Percentiles rank a stretch among this genome's conserved stretches.
phyloP scores from a whole-genome alignment of 176 grass and related monocot species.

The Oryza coarctata region DNA sequence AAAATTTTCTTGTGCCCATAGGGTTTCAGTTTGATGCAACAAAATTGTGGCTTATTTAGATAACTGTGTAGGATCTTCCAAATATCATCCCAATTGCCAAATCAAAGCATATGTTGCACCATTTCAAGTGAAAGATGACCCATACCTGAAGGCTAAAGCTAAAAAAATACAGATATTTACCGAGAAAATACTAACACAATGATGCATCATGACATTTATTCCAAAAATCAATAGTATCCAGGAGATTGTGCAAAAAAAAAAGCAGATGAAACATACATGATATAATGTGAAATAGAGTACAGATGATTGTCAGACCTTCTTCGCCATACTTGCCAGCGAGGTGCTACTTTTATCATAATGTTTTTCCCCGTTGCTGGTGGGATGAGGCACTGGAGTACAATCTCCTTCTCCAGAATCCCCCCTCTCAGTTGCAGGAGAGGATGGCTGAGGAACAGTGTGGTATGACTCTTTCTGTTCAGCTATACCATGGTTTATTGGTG shows the following conservation, averaged over 20 bases:
- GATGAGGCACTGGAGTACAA: conserved; percentile 41
- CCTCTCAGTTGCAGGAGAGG: conserved; percentile 59
- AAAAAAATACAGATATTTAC: background rate
- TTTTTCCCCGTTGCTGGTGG: conserved; percentile 41
- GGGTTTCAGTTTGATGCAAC: background rate
- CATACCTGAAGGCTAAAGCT: background rate
- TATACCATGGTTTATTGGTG: conserved; percentile 48
- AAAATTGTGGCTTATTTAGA: background rate
- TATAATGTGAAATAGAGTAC: conserved; percentile 7
- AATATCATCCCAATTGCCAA: background rate
- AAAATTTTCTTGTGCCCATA: background rate
- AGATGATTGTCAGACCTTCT: conserved; percentile 36
- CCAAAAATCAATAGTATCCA: background rate
- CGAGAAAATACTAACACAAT: background rate
- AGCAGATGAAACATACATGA: conserved; percentile 18
- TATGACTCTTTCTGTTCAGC: conserved; percentile 45
- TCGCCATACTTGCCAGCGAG: conserved; percentile 46
- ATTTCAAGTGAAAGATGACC: background rate
- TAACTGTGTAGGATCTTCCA: background rate
- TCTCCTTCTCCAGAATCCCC: conserved; percentile 50
- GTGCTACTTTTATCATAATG: conserved; percentile 39
- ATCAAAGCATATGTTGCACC: background rate
- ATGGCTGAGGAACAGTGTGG: conserved; percentile 55
- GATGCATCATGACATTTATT: background rate
- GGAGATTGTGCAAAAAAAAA: background rate